Evolutionary conservation across 306 rosid species (phyloP), one percentile per base, ranked within the genome.

Genomic region (Citrullus colocynthis): DNA sequence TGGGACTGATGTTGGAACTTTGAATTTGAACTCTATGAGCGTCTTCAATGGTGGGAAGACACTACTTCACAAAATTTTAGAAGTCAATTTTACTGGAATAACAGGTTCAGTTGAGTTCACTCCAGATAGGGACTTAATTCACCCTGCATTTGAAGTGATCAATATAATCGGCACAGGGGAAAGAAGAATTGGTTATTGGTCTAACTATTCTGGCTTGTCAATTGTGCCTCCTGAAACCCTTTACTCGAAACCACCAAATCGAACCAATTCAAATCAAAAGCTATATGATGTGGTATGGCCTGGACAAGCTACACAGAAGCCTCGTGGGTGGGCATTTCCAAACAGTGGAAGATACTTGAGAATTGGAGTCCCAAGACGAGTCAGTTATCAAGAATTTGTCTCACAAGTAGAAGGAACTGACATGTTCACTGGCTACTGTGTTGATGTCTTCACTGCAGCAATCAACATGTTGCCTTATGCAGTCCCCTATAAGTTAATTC

Each of bases 261-360:
- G 59, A 18, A 85, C 92, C 28, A 81, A 76, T 74, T 78, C 79
- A 41, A 91, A 67, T 58, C 86, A 87, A 75, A 84, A 30, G 76
- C 82, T 96, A 6, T 45, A n/a, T 20, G 21, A 52, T 41, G 87
- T 86, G 42, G 78, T 96, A 80, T 96, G 99, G 99, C 99, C 99
- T 1, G 99, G 99, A 81, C 87, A 91, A 39, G 81, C 87, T 6
- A 56, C 45, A 6, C 83, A 86, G 71, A 87, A 42, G 81, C 99
- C 99, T 78, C 98, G 98, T 20, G 99, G 99, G 37, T 96, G 99
- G 99, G 91, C 88, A 58, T 96, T 96, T 79, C 98, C 99, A 1
- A 89, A 85, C 90, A 88, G 73, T 65, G 99, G 98, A 84, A 88
- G 91, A 81, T 87, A 84, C 5, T 87, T 96, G 85, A 89, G 32